Evolutionary conservation across 495 filamentous ascomycete genomes (phyloP).

Genomic region (Neurospora sp.): DNA sequence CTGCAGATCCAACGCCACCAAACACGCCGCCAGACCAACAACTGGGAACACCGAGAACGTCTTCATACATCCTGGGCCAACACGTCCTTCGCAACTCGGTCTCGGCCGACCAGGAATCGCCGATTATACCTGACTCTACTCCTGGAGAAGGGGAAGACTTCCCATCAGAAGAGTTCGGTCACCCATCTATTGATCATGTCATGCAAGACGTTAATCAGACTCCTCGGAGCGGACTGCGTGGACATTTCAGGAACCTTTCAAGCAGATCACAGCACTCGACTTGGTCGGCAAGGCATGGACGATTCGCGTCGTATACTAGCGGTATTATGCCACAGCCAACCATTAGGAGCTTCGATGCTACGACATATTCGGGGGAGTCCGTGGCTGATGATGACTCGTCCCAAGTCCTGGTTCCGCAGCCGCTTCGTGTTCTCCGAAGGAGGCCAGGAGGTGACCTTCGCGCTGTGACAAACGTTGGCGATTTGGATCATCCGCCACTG

Average conservation of each 20-base stretch:
- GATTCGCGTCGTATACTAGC: slow-evolving; percentile 63
- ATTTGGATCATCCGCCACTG: slow-evolving; percentile 43
- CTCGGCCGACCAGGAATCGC: slow-evolving; percentile 25
- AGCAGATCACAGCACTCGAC: slow-evolving; percentile 29
- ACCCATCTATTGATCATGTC: slow-evolving; percentile 24
- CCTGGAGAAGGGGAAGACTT: slow-evolving; percentile 17
- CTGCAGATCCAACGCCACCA: slow-evolving; percentile 40
- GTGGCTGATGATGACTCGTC: slow-evolving; percentile 19
- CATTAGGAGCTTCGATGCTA: slow-evolving; percentile 51
- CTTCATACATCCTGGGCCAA: slow-evolving; percentile 41
- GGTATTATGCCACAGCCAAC: slow-evolving; percentile 50
- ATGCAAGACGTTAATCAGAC: slow-evolving; percentile 17
- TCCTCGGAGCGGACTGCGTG: slow-evolving; percentile 24
- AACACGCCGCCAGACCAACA: slow-evolving; percentile 39
- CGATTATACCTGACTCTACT: slow-evolving; percentile 29
- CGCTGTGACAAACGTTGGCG: slow-evolving; percentile 63
- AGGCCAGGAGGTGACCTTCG: slow-evolving; percentile 84
- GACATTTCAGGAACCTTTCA: slow-evolving; percentile 30
- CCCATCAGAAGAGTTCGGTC: slow-evolving; percentile 21
- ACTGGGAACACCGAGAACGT: slow-evolving; percentile 36
- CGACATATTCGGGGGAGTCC: slow-evolving; percentile 40
- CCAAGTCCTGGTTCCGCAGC: slow-evolving; percentile 31
- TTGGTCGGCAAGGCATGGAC: slow-evolving; percentile 28
- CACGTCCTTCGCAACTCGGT: slow-evolving; percentile 22
- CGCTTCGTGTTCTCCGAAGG: slow-evolving; percentile 63